Conservation (phyloP, 2,329 filamentous ascomycete genomes). For the Fusarium tricinctum region DNA sequence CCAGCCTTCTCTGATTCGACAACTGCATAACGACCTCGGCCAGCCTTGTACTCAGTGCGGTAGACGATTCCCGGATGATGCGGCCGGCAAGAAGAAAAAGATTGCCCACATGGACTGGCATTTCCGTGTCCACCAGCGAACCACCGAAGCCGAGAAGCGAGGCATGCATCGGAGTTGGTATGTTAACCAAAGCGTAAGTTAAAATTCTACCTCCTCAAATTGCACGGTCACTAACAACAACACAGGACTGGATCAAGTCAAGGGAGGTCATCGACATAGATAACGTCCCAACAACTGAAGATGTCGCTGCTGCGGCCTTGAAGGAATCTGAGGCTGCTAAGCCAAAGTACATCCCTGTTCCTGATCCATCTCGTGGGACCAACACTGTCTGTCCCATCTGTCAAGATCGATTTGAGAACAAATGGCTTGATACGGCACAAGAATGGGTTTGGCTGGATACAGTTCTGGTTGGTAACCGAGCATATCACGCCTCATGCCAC, state of each 20-base stretch:
- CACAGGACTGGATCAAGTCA: conserved; percentile 89
- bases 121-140: conserved; percentile 91
- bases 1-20: conserved; percentile 79
- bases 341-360: conserved; percentile 84
- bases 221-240: conserved; percentile 46
- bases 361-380: conserved; percentile 79
- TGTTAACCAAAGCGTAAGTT: conserved; percentile 83
- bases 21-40: conserved; percentile 84
- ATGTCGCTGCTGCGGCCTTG: conserved; percentile 52
- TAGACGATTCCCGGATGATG: conserved; percentile 82
- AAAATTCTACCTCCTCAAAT: not conserved
- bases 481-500: conserved; percentile 93
- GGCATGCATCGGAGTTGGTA: conserved; percentile 96
- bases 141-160: conserved; percentile 86
- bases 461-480: conserved; percentile 79
- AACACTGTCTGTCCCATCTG: conserved; percentile 92
- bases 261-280: conserved; percentile 82
- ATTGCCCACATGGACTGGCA: conserved; percentile 98
- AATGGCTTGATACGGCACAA: conserved; percentile 92
- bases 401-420: conserved; percentile 93
- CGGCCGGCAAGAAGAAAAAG: conserved; percentile 86
- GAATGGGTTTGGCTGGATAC: conserved; percentile 98
- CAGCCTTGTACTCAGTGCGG: conserved; percentile 94
- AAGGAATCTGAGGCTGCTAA: conserved; percentile 60
- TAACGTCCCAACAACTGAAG: conserved; percentile 55